A percentile compares a stretch with the other conserved stretches of the same genome.
Conservation (phyloP, 78 protist species). For the Capsaspora owczarzaki region DNA sequence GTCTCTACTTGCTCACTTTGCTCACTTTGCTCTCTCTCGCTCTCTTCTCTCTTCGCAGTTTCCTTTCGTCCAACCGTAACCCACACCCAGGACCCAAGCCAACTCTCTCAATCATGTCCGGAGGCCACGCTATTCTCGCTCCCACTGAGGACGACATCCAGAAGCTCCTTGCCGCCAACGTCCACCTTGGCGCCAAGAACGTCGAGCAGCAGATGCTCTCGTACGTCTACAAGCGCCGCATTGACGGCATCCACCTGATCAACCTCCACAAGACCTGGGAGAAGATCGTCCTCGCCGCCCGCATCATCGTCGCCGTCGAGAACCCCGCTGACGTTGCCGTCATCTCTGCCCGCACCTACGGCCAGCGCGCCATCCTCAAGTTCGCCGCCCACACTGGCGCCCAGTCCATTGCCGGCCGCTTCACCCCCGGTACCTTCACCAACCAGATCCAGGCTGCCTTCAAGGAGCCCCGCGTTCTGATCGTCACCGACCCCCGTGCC, state of each 20-base stretch:
- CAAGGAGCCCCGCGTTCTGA: slow-evolving; percentile 97
- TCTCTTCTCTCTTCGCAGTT: no score
- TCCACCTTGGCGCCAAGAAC: slow-evolving; percentile 91
- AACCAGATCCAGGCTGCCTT: slow-evolving; percentile 94
- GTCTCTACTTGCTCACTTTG: no score
- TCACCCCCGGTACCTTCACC: slow-evolving; percentile 99
- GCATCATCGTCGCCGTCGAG: slow-evolving; percentile 96
- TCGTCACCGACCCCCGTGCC: slow-evolving; percentile 92
- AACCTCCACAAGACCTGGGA: slow-evolving; percentile 98
- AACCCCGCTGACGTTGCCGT: slow-evolving; percentile 92
- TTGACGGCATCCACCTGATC: slow-evolving; percentile 88
- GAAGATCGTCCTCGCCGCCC: slow-evolving; percentile 98
- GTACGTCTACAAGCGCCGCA: slow-evolving; percentile 87
- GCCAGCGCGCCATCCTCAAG: slow-evolving; percentile 98
- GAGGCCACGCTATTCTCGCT: slow-evolving; percentile 35
- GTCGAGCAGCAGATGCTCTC: slow-evolving; percentile 68
- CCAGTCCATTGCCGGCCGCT: slow-evolving; percentile 90
- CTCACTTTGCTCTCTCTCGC: no score
- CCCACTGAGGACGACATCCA: slow-evolving; percentile 88
- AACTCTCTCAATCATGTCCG: slow-evolving; percentile 48
- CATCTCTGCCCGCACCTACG: slow-evolving; percentile 83
- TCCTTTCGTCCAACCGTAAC: no score
- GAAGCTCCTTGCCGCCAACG: slow-evolving; percentile 86
- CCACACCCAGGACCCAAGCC: no score
- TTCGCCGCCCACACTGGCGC: slow-evolving; percentile 93